These are phyloP conservation scores for Annulohypoxylon bovei DNA, from an alignment of 495 filamentous ascomycete species.

Conservation along the genomic window DNA sequence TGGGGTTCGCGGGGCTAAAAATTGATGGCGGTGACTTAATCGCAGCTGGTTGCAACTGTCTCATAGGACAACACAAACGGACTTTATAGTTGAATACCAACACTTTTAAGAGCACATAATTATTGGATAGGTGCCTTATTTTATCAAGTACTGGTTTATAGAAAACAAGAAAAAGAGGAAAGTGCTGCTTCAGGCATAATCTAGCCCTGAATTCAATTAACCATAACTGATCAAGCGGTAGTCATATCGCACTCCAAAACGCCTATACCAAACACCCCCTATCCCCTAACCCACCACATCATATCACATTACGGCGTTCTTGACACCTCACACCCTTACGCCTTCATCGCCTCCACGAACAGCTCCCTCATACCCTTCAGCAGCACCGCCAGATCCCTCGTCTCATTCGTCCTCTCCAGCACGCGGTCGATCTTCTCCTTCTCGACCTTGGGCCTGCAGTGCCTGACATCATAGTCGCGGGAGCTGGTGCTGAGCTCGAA, in stretches of 20 bases:
- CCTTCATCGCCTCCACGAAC: constrained; percentile 71
- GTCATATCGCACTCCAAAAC: constrained; percentile 14
- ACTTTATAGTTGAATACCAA: no score
- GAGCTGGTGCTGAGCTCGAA: constrained; percentile 87
- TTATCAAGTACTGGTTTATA: not conserved
- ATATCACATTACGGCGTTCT: not conserved
- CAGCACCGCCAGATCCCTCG: constrained; percentile 79
- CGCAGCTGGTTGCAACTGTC: constrained; percentile 27
- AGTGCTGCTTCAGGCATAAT: not conserved
- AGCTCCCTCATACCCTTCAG: constrained; percentile 93
- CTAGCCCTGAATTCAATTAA: not conserved
- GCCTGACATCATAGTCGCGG: constrained; percentile 83
- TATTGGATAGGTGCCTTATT: not conserved
- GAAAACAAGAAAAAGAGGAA: not conserved
- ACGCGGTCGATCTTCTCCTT: constrained; percentile 74
- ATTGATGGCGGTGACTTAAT: constrained; percentile 1
- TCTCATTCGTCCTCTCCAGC: constrained; percentile 82
- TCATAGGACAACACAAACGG: not conserved
- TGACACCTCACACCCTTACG: constrained; percentile 39
- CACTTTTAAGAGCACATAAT: not conserved
- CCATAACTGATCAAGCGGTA: not conserved
- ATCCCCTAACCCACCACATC: not conserved
- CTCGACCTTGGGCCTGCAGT: constrained; percentile 82
- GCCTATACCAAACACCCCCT: constrained; percentile 1
- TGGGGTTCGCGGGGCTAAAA: constrained; percentile 18